Evolutionary conservation across 441 rosid genomes (phyloP), one percentile per base, ranked within the genome.

Genomic region (Arabidopsis hybrid): DNA sequence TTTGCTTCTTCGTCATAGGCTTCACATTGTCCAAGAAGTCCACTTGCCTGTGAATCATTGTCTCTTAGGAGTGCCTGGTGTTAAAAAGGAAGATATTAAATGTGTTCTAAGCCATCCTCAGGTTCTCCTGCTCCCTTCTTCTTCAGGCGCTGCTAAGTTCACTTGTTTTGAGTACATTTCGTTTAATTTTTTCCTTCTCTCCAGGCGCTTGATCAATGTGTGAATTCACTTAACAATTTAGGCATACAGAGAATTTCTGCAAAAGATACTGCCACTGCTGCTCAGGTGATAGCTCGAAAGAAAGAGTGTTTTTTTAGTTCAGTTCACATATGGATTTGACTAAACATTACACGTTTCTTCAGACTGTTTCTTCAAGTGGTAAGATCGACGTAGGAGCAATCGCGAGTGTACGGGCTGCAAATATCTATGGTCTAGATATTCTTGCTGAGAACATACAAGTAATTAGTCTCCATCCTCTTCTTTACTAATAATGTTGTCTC

Each of bases 1-100:
- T 81, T 84, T 95, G 64, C 96, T 95, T 60, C 96, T 95, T 65
- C 91, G 96, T 40, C 99, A 93, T 81, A 90, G 97, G 83, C 86
- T 95, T 81, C 96, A 95, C 82, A 95, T 93, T 67, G 97, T 89
- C 8, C 95, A 93, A 62, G 99, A 95, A 83, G 98, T 95, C 53
- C 93, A 85, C 40, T 47, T 95, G 82, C 85, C 71, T 67, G 87
- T 95, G 45, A 90, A 88, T 68, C 97, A 92, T 76, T 93, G 99
- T 75, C 96, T 95, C 72, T 77, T 95, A 65, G 98, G 87, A 53
- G 79, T 89, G 73, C 91, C 92, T 60, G 97, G 99, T 60, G 91
- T 88, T 11, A 71, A 3, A 21, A 83, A 80, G 67, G 89, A 88
- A 73, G 96, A 95, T 11, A 32, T 95, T 52, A 88, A 88, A 80